A percentile compares a stretch with the other conserved stretches of the same genome.
These are phyloP conservation scores for Daldinia concentrica DNA, from an alignment of 495 filamentous ascomycete species.

Conservation along the genomic window DNA sequence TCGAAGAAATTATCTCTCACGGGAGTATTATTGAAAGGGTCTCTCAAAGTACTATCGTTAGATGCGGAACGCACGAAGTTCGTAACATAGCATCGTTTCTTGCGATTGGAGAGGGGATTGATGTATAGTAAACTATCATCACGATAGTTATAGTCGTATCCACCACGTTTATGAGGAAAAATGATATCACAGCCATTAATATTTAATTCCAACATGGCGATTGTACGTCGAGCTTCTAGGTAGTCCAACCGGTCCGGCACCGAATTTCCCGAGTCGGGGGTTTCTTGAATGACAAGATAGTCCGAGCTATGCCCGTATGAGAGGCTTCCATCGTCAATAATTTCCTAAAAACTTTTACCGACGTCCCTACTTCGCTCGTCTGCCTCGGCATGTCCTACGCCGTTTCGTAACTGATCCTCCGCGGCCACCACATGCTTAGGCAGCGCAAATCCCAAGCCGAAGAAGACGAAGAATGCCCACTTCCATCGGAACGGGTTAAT, in stretches of 20 bases:
- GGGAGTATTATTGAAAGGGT: background rate
- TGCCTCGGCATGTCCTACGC: slow-evolving; percentile 47
- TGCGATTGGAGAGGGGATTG: background rate
- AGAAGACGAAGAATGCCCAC: slow-evolving; percentile 80
- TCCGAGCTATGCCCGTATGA: background rate
- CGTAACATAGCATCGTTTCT: background rate
- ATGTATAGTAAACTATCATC: background rate
- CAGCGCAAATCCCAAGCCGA: slow-evolving; percentile 72
- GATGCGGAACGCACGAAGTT: background rate
- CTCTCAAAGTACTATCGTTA: background rate
- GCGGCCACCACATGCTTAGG: slow-evolving; percentile 70
- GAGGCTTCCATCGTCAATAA: slow-evolving; percentile 60
- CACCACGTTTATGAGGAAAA: background rate
- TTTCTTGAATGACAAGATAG: background rate
- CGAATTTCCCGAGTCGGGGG: background rate
- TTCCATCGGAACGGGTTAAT: slow-evolving; percentile 90
- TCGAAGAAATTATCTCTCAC: background rate
- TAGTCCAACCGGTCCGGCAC: background rate
- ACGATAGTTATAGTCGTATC: background rate
- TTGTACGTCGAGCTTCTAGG: background rate
- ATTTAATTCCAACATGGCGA: background rate
- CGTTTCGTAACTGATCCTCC: slow-evolving; percentile 67
- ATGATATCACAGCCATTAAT: background rate
- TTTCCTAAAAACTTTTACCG: slow-evolving; percentile 68
- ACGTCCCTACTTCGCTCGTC: slow-evolving; percentile 37